phyloP scores from a whole-genome alignment of 108 stramenopile species.

The Cyclotella sp. region DNA sequence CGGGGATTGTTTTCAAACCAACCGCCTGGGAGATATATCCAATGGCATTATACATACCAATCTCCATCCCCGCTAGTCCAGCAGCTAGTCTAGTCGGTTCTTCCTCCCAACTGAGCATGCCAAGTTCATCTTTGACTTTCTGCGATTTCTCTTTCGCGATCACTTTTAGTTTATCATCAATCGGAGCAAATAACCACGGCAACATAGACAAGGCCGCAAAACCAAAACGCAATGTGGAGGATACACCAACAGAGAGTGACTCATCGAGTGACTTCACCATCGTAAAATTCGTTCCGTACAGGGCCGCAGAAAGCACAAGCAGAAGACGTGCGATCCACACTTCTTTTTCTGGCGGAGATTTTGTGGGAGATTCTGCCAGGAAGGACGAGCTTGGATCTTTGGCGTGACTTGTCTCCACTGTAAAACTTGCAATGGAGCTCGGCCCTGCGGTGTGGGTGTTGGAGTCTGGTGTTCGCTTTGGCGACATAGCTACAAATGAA shows the following conservation, averaged over 20 bases:
- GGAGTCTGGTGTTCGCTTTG: no score
- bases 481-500: no score
- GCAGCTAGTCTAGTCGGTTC: slow-evolving; percentile 44
- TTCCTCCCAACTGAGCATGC: slow-evolving; percentile 8
- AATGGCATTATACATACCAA: slow-evolving; percentile 81
- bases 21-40: slow-evolving; percentile 93
- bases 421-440: no score
- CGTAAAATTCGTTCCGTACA: slow-evolving; percentile 90
- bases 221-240: slow-evolving; percentile 74
- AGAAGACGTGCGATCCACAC: slow-evolving; percentile 63
- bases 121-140: slow-evolving; percentile 11
- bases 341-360: slow-evolving; percentile 14
- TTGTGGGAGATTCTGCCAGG: background rate
- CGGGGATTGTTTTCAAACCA: slow-evolving; percentile 80
- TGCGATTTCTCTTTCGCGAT: slow-evolving; percentile 8
- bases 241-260: slow-evolving; percentile 62
- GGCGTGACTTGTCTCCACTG: no score
- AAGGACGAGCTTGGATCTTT: no score
- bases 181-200: slow-evolving; percentile 66
- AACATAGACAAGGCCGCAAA: slow-evolving; percentile 70
- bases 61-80: slow-evolving; percentile 80
- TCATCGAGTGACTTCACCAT: slow-evolving; percentile 78
- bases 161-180: slow-evolving; percentile 21
- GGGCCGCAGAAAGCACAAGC: slow-evolving; percentile 65
- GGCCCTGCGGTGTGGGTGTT: no score